Conservation (phyloP, 2,329 filamentous ascomycete genomes). For the Atkinsonella texensis region DNA sequence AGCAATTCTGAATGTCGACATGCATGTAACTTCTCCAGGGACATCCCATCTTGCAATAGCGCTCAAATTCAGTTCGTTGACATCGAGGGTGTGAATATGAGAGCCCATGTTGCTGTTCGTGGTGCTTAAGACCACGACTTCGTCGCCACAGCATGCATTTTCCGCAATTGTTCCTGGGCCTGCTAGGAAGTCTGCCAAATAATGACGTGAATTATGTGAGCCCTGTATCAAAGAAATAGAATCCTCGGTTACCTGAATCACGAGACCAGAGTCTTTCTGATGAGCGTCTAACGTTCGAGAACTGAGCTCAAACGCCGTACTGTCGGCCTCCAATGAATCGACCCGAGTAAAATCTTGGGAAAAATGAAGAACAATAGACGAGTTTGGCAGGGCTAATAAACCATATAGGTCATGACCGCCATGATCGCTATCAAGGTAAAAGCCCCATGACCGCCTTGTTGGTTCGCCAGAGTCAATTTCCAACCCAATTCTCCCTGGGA, state of each 20-base stretch:
- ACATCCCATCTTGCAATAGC: constrained; percentile 21
- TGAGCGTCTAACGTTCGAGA: constrained; percentile 39
- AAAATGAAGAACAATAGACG: constrained; percentile 35
- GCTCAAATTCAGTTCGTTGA: constrained; percentile 22
- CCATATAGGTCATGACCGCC: constrained; percentile 18
- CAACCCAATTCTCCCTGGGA: constrained; percentile 54
- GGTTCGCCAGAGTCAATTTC: constrained; percentile 39
- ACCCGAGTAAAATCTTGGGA: constrained; percentile 34
- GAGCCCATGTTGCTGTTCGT: constrained; percentile 24
- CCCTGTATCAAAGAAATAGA: constrained; percentile 28
- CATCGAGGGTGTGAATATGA: constrained; percentile 25
- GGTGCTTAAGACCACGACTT: constrained; percentile 31
- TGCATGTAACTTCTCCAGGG: constrained; percentile 37
- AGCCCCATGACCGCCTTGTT: constrained; percentile 42
- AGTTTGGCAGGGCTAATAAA: constrained; percentile 37
- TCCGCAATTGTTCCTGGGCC: constrained; percentile 20
- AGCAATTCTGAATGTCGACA: constrained; percentile 22
- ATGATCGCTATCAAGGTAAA: constrained; percentile 19
- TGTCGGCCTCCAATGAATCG: constrained; percentile 27
- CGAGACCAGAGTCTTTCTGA: constrained; percentile 21
- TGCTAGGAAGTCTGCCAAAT: constrained; percentile 18
- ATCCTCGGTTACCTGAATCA: constrained; percentile 44
- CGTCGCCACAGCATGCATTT: constrained; percentile 29
- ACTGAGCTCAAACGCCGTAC: constrained; percentile 36
- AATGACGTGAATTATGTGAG: constrained; percentile 22